phyloP scores from a whole-genome alignment of 768 basidiomycete genomes.

The Auricularia auricula-judae region DNA sequence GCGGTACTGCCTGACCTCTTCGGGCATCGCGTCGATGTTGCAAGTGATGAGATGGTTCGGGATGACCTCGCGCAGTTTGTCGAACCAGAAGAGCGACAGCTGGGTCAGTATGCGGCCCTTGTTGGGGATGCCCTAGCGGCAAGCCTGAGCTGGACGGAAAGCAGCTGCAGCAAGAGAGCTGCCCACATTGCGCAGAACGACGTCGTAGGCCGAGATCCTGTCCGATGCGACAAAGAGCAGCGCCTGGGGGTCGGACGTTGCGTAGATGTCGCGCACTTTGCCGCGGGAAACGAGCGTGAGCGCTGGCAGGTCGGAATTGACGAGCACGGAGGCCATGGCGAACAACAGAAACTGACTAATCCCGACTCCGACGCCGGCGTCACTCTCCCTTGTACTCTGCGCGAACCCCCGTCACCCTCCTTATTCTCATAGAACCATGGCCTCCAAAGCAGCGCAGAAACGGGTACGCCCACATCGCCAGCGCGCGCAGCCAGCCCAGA shows the following conservation, averaged over 20 bases:
- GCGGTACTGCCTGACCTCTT: conserved; percentile 60
- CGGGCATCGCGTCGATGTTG: conserved; percentile 71
- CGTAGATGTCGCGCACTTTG: conserved; percentile 94
- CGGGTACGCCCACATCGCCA: conserved; percentile 36
- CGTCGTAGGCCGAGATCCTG: conserved; percentile 94
- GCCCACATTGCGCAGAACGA: conserved; percentile 85
- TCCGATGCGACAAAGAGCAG: conserved; percentile 93
- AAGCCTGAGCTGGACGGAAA: conserved; percentile 2
- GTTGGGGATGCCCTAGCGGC: conserved; percentile 77
- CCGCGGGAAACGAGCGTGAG: conserved; percentile 73
- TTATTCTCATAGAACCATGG: conserved; percentile 34
- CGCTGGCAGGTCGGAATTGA: conserved; percentile 15
- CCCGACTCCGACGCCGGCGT: neutral
- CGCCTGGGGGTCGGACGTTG: conserved; percentile 29
- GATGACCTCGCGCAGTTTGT: conserved; percentile 64
- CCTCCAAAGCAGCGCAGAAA: conserved; percentile 78
- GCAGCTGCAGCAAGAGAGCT: conserved; percentile 3
- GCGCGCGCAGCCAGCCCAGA: neutral
- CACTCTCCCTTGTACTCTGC: neutral
- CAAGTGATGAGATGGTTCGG: conserved; percentile 85
- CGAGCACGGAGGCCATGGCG: conserved; percentile 1
- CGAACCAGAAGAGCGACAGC: conserved; percentile 94
- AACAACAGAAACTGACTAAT: neutral
- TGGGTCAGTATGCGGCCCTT: conserved; percentile 86
- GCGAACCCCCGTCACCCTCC: neutral